Conservation (phyloP, 1,139 yeast species). For the Lodderomyces jiufengensis region DNA sequence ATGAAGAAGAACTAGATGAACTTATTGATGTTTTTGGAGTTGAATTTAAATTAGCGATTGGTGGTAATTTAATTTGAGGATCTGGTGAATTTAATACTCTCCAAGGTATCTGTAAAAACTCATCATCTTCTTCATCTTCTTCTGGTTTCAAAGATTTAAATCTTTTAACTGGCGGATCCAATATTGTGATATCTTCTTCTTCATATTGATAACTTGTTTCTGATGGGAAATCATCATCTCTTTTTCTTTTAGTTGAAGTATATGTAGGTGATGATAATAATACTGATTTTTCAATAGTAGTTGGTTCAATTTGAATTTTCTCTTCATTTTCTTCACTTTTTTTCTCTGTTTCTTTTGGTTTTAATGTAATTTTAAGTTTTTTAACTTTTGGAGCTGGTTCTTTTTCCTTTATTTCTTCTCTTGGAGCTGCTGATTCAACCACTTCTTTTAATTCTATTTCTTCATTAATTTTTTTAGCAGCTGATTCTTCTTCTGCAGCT, state of each 20-base stretch:
- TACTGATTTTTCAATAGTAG: background rate
- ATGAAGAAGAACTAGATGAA: slow-evolving; percentile 13
- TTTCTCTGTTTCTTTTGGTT: background rate
- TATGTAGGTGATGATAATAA: slow-evolving; percentile 5
- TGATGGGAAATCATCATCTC: slow-evolving; percentile 7
- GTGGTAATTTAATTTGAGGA: slow-evolving; percentile 2
- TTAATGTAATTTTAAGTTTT: slow-evolving; percentile 16
- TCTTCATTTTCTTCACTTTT: background rate
- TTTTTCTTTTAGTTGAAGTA: background rate
- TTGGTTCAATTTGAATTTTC: background rate
- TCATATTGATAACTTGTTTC: slow-evolving; percentile 16
- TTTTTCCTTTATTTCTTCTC: slow-evolving; percentile 9
- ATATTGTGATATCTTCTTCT: slow-evolving; percentile 12
- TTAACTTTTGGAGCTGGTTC: slow-evolving; percentile 9
- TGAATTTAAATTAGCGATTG: slow-evolving; percentile 1
- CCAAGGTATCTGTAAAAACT: slow-evolving; percentile 2
- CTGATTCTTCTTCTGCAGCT: slow-evolving; percentile 3
- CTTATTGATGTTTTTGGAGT: slow-evolving; percentile 1
- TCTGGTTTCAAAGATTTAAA: slow-evolving; percentile 2
- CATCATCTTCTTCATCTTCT: slow-evolving; percentile 1
- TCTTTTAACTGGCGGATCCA: slow-evolving; percentile 15
- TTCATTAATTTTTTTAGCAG: slow-evolving; percentile 17
- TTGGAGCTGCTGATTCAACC: slow-evolving; percentile 16
- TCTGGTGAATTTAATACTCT: background rate
- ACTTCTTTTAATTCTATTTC: slow-evolving; percentile 7